Conservation (phyloP, 2,329 filamentous ascomycete species). For the Fusarium globosum region DNA sequence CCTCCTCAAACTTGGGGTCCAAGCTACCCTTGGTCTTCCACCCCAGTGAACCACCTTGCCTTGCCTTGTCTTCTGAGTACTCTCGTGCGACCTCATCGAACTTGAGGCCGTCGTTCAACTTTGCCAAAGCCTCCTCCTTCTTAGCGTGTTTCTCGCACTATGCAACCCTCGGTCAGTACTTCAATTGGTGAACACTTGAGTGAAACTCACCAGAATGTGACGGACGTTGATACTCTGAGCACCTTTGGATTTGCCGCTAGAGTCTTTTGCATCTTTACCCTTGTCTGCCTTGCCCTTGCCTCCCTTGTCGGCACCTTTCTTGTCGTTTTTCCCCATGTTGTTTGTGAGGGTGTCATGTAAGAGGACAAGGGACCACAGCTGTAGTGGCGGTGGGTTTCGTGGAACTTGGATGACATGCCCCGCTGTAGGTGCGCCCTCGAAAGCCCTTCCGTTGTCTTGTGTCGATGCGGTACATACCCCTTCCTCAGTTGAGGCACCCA, state of each 20-base stretch:
- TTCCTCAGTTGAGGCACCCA: not conserved
- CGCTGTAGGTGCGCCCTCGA: constrained; percentile 32
- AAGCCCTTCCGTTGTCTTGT: constrained; percentile 7
- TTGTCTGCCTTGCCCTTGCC: constrained; percentile 40
- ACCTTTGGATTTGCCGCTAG: constrained; percentile 59
- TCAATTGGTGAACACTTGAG: not conserved
- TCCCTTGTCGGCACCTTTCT: constrained; percentile 55
- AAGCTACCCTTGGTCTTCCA: constrained; percentile 78
- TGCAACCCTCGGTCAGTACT: constrained; percentile 14
- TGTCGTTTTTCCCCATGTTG: constrained; percentile 55
- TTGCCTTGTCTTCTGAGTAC: constrained; percentile 81
- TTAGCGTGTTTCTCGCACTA: constrained; percentile 80
- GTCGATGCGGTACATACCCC: not conserved
- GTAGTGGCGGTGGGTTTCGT: constrained; percentile 9
- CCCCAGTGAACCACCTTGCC: constrained; percentile 75
- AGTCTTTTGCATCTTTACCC: constrained; percentile 44
- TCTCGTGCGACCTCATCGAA: constrained; percentile 80
- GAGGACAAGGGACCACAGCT: constrained; percentile 3
- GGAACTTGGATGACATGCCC: constrained; percentile 28
- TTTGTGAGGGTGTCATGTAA: constrained; percentile 4
- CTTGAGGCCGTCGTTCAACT: constrained; percentile 73
- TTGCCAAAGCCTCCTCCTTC: constrained; percentile 79
- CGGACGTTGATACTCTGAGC: constrained; percentile 78
- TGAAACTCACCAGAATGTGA: constrained; percentile 70
- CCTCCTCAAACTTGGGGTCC: constrained; percentile 76